Base-by-base conservation (phyloP, 139 green algal genomes). In the Mesostigma viride region DNA sequence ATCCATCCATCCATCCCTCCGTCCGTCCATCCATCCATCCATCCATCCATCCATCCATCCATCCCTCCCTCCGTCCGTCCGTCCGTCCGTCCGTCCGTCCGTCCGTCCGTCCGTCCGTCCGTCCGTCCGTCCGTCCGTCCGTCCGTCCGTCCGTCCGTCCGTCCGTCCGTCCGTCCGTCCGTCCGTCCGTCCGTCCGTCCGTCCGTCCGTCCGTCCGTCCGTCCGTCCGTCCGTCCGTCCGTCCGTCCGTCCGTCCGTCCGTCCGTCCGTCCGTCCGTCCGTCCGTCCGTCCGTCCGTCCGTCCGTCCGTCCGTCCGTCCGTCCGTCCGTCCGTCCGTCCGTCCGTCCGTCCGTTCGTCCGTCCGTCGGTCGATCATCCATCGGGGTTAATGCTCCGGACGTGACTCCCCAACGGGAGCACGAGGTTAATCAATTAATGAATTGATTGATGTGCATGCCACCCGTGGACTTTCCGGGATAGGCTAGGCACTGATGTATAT, bases 81-180 rank as follows among this genome's bases (percentile, higher is more conserved):
- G 59, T 65, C 59, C 33, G 59, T 65, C 34, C 33, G 59, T 65
- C 59, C 59, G 59, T 65, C 59, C 59, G 59, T 65, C 59, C 59
- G 59, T 65, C 59, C 59, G 59, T 65, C 59, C 59, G 59, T 65
- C 59, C 59, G 14, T 65, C 59, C 22, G 14, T 65, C 59, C 59
- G 14, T 65, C 59, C 59, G 14, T 65, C 59, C 59, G 14, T 65
- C 59, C 59, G 14, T 65, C 59, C 59, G 14, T 65, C 59, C 59
- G 11, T 65, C 59, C 59, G 14, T 65, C 59, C 45, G 45, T 56
- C 45, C 45, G 45, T 56, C 45, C 45, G 45, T 56, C 45, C 45
- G 45, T 56, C 45, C 45, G 45, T 56, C 45, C 22, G 22, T 22
- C 45, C 45, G 20, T 56, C 45, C 45, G 45, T 22, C 22, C 45